Base-by-base conservation (phyloP, 805 yeast genomes). In the Starmerella sp. region DNA sequence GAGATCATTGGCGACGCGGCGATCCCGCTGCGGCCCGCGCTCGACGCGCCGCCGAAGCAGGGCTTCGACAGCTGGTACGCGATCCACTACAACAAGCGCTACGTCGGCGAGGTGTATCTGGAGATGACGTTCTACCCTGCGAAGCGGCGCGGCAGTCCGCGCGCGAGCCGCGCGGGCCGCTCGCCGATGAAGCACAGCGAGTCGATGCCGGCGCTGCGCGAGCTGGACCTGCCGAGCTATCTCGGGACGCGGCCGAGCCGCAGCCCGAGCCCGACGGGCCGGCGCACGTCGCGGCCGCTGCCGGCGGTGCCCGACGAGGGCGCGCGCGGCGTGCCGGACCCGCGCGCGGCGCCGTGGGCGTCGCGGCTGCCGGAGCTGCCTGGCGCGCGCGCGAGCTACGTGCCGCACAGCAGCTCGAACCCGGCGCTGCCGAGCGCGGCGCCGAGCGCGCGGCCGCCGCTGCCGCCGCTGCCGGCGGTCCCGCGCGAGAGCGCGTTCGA, bases 91-190 rank as follows among this genome's bases (percentile, higher is more conserved):
- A 82, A 81, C 47, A 82, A 80, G 22, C 80, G 82, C 62, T 80
- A 83, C 54, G 96, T 96, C 1, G 98, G 98, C 1, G 86, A 80
- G 67, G 80, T 93, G 1, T 91, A 82, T 68, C 71, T 93, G 54
- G 97, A 93, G 64, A 83, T 93, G 84, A 88, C 97, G 0, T 93
- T 87, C 65, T 87, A 86, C 65, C 93, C 96, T 1, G 66, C 73
- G 65, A 91, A 95, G 2, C 67, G 74, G 1, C 10, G 29, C 29
- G 15, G 29, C 43, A 39, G 43, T 28, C 6, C 9, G 29, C 22
- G 43, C 43, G 10, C 43, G 8, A 48, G 49, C 39, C 39, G 39
- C 17, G 9, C 52, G 37, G 11, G 15, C 34, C 5, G 6, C 9
- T n/a, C 39, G 51, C n/a, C 43, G 15, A 36, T 42, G 15, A 37